Percentiles rank a stretch among this genome's conserved stretches.
Conservation (phyloP, 2,329 filamentous ascomycete species). For the Stemphylium beticola region DNA sequence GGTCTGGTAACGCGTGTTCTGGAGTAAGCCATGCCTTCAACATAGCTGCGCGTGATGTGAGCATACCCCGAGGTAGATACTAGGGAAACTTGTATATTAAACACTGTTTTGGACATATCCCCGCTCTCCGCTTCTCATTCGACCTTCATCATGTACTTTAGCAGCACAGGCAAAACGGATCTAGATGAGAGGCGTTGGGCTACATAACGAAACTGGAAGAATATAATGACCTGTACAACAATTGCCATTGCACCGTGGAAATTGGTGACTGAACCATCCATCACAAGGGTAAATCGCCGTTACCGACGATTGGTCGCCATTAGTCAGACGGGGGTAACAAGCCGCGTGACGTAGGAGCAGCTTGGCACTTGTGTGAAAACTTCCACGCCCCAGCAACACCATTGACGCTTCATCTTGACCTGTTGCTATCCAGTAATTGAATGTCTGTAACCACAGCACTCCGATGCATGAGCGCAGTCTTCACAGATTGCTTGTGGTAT, state of each 20-base stretch:
- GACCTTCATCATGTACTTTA: slow-evolving; percentile 33
- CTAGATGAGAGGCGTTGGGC: slow-evolving; percentile 30
- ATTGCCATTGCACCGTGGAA: neutral
- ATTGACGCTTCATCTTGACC: neutral
- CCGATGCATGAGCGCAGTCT: no score
- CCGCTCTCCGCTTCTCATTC: slow-evolving; percentile 36
- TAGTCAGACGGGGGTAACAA: neutral
- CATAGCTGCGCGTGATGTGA: neutral
- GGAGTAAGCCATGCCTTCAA: slow-evolving; percentile 29
- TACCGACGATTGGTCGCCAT: no score
- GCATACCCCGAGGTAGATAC: slow-evolving; percentile 15
- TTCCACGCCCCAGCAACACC: neutral
- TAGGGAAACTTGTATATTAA: slow-evolving; percentile 26
- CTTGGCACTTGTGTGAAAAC: neutral
- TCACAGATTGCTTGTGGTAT: neutral
- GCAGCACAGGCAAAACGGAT: slow-evolving; percentile 29
- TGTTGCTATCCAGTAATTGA: neutral
- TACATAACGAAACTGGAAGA: slow-evolving; percentile 23
- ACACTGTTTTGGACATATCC: slow-evolving; percentile 27
- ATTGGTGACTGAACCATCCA: neutral
- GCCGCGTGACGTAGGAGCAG: neutral
- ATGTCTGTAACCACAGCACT: no score
- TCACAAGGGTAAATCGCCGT: no score
- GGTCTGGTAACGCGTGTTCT: slow-evolving; percentile 49
- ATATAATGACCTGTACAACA: slow-evolving; percentile 23